Base-by-base conservation (phyloP, 768 basidiomycete species). In the Mrakia frigida region DNA sequence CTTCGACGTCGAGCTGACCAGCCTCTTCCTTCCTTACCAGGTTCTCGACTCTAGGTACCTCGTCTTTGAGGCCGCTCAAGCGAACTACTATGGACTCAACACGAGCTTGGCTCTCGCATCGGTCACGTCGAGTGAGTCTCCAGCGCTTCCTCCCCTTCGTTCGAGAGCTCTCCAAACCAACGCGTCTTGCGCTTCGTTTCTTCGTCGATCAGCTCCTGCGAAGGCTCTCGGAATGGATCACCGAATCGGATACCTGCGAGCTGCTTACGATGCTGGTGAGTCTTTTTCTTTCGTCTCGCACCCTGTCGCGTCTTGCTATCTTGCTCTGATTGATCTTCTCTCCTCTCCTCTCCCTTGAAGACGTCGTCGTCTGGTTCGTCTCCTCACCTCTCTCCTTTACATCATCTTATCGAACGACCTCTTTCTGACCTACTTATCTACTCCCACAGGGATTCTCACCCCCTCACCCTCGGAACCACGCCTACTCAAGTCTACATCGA, bases 401-500 rank as follows among this genome's bases (percentile, higher is more conserved):
- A 6, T 18, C 35, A 25, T 37, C 28, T n/a, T 16, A 2, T n/a
- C 23, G 5, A 25, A 5, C 25, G 23, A n/a, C 16, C 16, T 21
- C 25, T 16, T 63, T 33, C n/a, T 25, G 16, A n/a, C 16, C 31
- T 35, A 1, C 7, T n/a, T 53, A 1, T 11, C 37, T 10, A 0
- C 56, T 25, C 10, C 0, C 33, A 1, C 67, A 74, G 74, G 85
- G 83, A 85, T 69, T 82, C 82, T 52, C 91, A 92, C 82, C 92
- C 92, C 0, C 86, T 94, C 23, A 85, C 88, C 0, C 85, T 94
- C 16, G 91, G 91, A 31, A 91, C 92, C 31, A 89, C 91, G 0
- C 92, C 92, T 6, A 86, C 86, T 70, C 92, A 93, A 84, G 91
- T 92, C 13, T 92, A 87, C 83, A 92, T 94, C 77, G 93, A 95